Base-by-base conservation (phyloP, 2,329 filamentous ascomycete species). In the Didymella pinodella region DNA sequence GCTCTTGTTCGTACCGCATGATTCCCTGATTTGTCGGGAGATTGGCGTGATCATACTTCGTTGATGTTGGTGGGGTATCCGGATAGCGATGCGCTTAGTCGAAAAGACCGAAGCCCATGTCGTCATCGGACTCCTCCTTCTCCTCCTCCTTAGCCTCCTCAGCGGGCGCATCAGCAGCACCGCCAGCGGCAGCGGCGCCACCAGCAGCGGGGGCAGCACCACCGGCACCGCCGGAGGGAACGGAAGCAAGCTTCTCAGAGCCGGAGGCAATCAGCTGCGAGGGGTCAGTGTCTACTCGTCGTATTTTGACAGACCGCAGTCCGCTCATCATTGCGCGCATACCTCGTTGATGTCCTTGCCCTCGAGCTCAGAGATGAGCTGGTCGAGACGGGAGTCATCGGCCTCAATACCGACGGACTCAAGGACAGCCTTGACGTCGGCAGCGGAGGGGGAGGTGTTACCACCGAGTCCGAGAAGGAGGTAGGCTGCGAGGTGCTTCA, bases 401-500 rank as follows among this genome's bases (percentile, higher is more conserved):
- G 91, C 90, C 85, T 99, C 95, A 72, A 97, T 93, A 77, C 95
- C 95, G 78, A 98, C 95, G 73, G 94, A 91, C 77, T 88, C 88
- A 80, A 99, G 92, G 76, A 99, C 93, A 78, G 80, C 86, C 70
- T 75, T 76, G 87, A 99, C 84, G 80, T 98, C 93, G 71, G 82
- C 81, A 76, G 91, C 92, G 68, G 91, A 93, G 75, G 95, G 95
- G 68, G 88, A 88, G 85, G 86, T 81, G 88, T 97, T 98, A 84
- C 95, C 95, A 81, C 87, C 94, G 75, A 98, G 90, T 85, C 85
- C 84, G 82, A 98, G 92, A 80, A 99, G 94, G 79, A 99, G 93
- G 89, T 96, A 98, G 81, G 95, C 94, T 81, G 95, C 95, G 86
- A 99, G 90, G 86, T 98, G 90, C 93, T 99, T 98, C 95, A 99